Evolutionary conservation across 371 early-diverging fungal species (phyloP), one percentile per base, ranked within the genome.

Genomic region (Rhizomucor pusillus): DNA sequence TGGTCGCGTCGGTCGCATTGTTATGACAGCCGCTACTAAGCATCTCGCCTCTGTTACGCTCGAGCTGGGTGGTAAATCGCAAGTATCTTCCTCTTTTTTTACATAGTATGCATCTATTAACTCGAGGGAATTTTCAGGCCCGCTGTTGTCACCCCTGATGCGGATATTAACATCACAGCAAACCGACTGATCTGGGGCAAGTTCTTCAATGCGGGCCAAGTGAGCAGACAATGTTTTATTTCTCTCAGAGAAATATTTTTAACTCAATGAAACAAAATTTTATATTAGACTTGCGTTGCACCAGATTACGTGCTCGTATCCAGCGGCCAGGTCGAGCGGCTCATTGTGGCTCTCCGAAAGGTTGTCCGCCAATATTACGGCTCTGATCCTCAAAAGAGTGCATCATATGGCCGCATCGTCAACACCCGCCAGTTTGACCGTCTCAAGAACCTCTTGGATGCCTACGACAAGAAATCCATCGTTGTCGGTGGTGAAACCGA

Each of bases 11-110:
- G 98, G 91, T 22, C 84, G 77, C 53, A 73, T 92, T 20, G 83
- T 94, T 22, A 87, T 88, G 79, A 51, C 56, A 11, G 92, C 91
- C 1, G 95, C 93, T 5, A 81, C 88, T 19, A 84, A 88, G 56
- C 75, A 85, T 25, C 67, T 92, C 43, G 86, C 92, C 0, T 86
- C 90, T 34, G 86, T 90, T n/a, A 86, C 90, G 4, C 73, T 94
- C 24, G 95, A 94, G 59, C 77, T 94, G 11, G 95, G 95, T 44
- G 95, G 95, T 41, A 94, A 92, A 69, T 74, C 73, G 80, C 73
- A 66, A 65, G 65, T 43, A 41, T 22, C n/a, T 20, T 5, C 3
- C 5, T 5, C 5, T 29, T 29, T 29, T 5, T 29, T 29, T 5
- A 29, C n/a, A n/a, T n/a, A n/a, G n/a, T n/a, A 7, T 29, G 29